Conservation (phyloP, 352 stramenopile species). For the Globisporangium irregulare region DNA sequence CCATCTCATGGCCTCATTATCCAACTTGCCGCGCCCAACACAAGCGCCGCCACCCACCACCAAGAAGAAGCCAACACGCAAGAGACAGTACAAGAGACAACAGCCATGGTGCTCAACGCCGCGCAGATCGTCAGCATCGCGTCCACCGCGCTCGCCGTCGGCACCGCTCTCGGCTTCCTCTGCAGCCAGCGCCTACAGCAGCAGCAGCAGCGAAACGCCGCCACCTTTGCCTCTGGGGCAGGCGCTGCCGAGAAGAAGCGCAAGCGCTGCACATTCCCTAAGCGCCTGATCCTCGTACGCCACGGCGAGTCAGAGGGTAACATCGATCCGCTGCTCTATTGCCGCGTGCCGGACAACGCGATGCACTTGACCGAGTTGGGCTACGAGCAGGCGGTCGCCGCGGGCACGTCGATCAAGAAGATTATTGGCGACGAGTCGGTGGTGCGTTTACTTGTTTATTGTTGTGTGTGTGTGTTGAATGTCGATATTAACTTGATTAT, state of each 20-base stretch:
- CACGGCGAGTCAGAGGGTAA: slow-evolving; percentile 86
- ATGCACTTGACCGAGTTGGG: slow-evolving; percentile 83
- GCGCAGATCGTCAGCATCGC: slow-evolving; percentile 43
- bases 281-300: slow-evolving; percentile 81
- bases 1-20: background rate
- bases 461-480: background rate
- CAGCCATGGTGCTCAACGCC: slow-evolving; percentile 39
- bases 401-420: slow-evolving; percentile 66
- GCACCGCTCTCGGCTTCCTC: slow-evolving; percentile 37
- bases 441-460: slow-evolving; percentile 28
- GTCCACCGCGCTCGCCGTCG: slow-evolving; percentile 36
- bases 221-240: background rate
- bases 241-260: slow-evolving; percentile 3
- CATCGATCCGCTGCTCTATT: slow-evolving; percentile 77
- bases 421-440: slow-evolving; percentile 76
- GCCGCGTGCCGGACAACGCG: slow-evolving; percentile 71
- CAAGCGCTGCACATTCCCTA: slow-evolving; percentile 44
- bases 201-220: too few species aligned
- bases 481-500: background rate
- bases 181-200: slow-evolving; percentile 13
- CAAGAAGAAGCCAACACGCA: background rate
- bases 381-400: slow-evolving; percentile 69
- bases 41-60: background rate
- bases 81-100: background rate
- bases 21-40: background rate